These are phyloP conservation scores for Davidsoniella eucalypti DNA, from an alignment of 2,329 filamentous ascomycete species.

Conservation along the genomic window DNA sequence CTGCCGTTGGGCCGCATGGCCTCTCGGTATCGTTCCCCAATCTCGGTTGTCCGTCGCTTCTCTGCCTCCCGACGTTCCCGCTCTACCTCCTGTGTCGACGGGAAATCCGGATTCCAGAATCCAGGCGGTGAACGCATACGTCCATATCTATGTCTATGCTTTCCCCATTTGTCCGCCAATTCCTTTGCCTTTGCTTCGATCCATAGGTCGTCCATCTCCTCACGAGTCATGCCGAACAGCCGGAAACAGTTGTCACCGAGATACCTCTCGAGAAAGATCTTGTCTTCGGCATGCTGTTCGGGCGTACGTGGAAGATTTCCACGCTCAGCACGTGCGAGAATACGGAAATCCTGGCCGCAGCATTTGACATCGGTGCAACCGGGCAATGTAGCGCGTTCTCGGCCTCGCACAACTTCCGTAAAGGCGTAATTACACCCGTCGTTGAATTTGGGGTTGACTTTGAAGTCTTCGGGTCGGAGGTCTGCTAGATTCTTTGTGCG, in stretches of 20 bases:
- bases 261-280: slow-evolving; percentile 36
- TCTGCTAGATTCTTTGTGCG: slow-evolving; percentile 22
- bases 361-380: slow-evolving; percentile 63
- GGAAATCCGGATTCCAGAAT: slow-evolving; percentile 85
- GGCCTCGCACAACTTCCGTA: slow-evolving; percentile 55
- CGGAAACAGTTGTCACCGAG: slow-evolving; percentile 43
- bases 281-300: slow-evolving; percentile 25
- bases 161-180: slow-evolving; percentile 60
- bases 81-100: slow-evolving; percentile 64
- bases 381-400: slow-evolving; percentile 51
- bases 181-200: slow-evolving; percentile 59
- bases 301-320: slow-evolving; percentile 23
- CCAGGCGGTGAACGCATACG: slow-evolving; percentile 62
- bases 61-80: slow-evolving; percentile 48
- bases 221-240: slow-evolving; percentile 37
- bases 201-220: slow-evolving; percentile 50
- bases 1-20: slow-evolving; percentile 60
- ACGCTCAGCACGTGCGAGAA: slow-evolving; percentile 41
- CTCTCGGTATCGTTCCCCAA: slow-evolving; percentile 63
- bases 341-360: slow-evolving; percentile 55
- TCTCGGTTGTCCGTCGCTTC: slow-evolving; percentile 43
- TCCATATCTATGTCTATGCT: slow-evolving; percentile 58
- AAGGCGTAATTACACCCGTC: slow-evolving; percentile 58
- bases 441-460: slow-evolving; percentile 58
- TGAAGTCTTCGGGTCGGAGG: slow-evolving; percentile 59